A percentile compares a stretch with the other conserved stretches of the same genome.
Conservation (phyloP, 202 grass and related monocot genomes). For the Setaria viridis region DNA sequence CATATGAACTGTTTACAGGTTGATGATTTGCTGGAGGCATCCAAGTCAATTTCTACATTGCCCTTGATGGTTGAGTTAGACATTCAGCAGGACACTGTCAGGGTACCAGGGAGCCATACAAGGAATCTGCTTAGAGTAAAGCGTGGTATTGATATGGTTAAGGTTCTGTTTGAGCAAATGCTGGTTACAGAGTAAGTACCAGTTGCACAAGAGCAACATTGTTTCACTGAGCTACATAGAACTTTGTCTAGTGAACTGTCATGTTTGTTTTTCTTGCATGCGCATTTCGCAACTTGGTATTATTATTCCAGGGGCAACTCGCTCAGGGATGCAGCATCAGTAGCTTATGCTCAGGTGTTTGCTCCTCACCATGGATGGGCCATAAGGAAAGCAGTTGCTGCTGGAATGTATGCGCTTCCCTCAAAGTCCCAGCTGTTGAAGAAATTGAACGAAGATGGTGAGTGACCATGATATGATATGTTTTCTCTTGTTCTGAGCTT, state of each 20-base stretch:
- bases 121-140: constrained; percentile 90
- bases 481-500: not conserved
- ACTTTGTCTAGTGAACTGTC: constrained; percentile 1
- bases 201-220: not conserved
- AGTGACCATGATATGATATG: constrained; percentile 12
- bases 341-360: constrained; percentile 83
- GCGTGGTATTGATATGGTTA: constrained; percentile 90
- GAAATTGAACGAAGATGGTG: constrained; percentile 94
- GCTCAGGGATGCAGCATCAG: constrained; percentile 70
- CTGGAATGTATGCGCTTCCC: constrained; percentile 91
- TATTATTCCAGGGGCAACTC: constrained; percentile 75
- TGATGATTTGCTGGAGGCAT: constrained; percentile 75
- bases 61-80: constrained; percentile 80
- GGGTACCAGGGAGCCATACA: constrained; percentile 67
- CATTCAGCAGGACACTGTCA: constrained; percentile 64
- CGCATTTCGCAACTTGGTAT: not conserved
- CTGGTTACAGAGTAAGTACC: constrained; percentile 79
- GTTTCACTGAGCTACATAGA: not conserved
- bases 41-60: constrained; percentile 72
- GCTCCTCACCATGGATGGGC: constrained; percentile 92
- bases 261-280: not conserved
- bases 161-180: constrained; percentile 86
- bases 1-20: constrained; percentile 54
- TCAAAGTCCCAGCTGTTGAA: constrained; percentile 89
- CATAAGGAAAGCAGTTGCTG: constrained; percentile 88